Conservation (phyloP, 306 rosid species). For the Corylus americana region DNA sequence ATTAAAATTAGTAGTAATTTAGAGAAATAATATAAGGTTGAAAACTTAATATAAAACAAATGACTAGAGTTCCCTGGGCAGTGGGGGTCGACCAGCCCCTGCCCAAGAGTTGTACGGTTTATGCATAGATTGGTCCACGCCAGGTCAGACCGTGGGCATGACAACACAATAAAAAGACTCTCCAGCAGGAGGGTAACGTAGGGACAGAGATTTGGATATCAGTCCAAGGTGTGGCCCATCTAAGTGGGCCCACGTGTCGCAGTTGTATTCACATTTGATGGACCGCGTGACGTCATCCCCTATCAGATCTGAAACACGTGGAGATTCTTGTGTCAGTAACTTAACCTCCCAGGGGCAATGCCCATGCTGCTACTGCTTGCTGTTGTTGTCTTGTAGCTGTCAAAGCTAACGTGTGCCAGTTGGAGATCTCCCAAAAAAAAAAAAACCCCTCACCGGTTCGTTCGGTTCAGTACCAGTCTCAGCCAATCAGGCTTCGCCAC, state of each 20-base stretch:
- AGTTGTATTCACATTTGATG: background rate
- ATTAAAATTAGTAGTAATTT: no score
- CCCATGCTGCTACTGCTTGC: constrained; percentile 21
- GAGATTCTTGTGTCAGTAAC: constrained; percentile 16
- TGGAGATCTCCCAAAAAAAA: constrained; percentile 1
- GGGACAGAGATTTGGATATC: constrained; percentile 14
- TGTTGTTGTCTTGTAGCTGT: constrained; percentile 45
- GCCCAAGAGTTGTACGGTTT: background rate
- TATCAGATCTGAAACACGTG: constrained; percentile 11
- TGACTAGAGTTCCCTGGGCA: no score
- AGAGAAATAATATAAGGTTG: no score
- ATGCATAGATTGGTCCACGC: constrained; percentile 1
- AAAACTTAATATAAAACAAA: no score
- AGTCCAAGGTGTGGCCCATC: background rate
- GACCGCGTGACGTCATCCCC: background rate
- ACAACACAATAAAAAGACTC: constrained; percentile 8
- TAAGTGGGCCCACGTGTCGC: background rate
- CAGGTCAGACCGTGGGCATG: constrained; percentile 15
- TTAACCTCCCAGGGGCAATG: background rate
- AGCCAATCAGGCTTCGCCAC: background rate
- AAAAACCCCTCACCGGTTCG: background rate
- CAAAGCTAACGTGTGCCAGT: constrained; percentile 30
- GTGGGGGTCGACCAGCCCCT: background rate
- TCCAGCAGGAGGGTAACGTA: background rate
- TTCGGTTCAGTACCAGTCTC: background rate